Base-by-base conservation (phyloP, 352 stramenopile species). In the Phytopythium helicoides region DNA sequence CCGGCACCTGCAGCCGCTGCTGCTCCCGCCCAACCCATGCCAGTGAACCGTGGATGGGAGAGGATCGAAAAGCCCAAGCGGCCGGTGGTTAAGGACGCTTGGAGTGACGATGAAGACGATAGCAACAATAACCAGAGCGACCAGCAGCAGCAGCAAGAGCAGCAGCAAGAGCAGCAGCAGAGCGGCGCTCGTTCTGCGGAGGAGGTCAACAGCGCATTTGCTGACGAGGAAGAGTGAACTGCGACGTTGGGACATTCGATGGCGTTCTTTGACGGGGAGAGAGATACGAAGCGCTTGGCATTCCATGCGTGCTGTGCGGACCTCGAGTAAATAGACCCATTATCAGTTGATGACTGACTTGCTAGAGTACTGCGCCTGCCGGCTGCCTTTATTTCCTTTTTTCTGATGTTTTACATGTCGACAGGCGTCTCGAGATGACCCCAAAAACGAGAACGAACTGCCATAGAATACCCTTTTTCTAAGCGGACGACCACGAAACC, bases 61-160 rank as follows among this genome's bases (percentile, higher is more conserved):
- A 82, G 74, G 47, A 88, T 91, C 18, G 62, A 76, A 28, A 71
- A 67, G 51, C 67, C 62, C 11, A 66, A 66, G 22, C 50, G 59
- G 9, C 70, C 72, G 6, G 62, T 76, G 50, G 51, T 89, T 33
- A 63, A 58, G 3, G 83, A 93, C 56, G 81, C 83, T 1, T 93
- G 83, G 83, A 93, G 83, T 60, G 80, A 93, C 33, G 82, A 91
- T 16, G 81, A 90, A 37, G 64, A 74, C 5, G 65, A 64, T n/a
- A n/a, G n/a, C 18, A 37, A 19, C 28, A 46, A 23, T 44, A 64
- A 65, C n/a, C 35, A 39, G 11, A 49, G 65, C 8, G 62, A 21
- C n/a, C n/a, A n/a, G n/a, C n/a, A n/a, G n/a, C n/a, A n/a, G n/a
- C n/a, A n/a, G n/a, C n/a, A n/a, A n/a, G n/a, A n/a, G n/a, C n/a